Conservation (phyloP, 257 asterid species). For the Capsicum rhomboideum region DNA sequence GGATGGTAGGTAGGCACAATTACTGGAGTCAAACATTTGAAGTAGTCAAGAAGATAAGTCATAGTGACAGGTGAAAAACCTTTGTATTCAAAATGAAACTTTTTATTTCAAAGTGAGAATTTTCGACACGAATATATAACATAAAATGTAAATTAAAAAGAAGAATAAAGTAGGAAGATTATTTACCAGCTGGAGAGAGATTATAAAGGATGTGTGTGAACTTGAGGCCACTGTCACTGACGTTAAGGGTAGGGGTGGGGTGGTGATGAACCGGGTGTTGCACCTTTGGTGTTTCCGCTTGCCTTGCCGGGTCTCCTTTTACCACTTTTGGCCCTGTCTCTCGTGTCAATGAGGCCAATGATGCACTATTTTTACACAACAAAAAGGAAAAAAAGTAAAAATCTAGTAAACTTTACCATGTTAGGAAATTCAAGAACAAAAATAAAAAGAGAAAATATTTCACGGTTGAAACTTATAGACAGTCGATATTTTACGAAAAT, state of each 20-base stretch:
- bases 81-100: too few species aligned
- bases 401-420: neutral
- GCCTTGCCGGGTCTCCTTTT: constrained; percentile 70
- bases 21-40: neutral
- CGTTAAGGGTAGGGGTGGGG: constrained; percentile 31
- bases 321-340: constrained; percentile 93
- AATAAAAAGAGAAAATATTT: too few species aligned
- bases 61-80: neutral
- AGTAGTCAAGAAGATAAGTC: neutral
- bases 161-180: neutral
- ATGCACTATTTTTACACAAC: constrained; percentile 34
- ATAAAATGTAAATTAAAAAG: neutral
- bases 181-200: constrained; percentile 85
- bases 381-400: neutral
- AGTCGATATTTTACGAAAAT: too few species aligned
- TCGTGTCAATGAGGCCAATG: constrained; percentile 83
- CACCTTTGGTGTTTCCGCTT: constrained; percentile 54
- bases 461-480: too few species aligned
- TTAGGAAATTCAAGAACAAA: too few species aligned
- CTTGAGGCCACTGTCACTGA: constrained; percentile 74
- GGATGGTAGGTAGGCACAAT: neutral
- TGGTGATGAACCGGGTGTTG: constrained; percentile 25
- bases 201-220: constrained; percentile 89
- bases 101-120: neutral
- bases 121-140: neutral